Evolutionary conservation across 495 filamentous ascomycete species (phyloP).

Genomic region (Xylaria castorea): DNA sequence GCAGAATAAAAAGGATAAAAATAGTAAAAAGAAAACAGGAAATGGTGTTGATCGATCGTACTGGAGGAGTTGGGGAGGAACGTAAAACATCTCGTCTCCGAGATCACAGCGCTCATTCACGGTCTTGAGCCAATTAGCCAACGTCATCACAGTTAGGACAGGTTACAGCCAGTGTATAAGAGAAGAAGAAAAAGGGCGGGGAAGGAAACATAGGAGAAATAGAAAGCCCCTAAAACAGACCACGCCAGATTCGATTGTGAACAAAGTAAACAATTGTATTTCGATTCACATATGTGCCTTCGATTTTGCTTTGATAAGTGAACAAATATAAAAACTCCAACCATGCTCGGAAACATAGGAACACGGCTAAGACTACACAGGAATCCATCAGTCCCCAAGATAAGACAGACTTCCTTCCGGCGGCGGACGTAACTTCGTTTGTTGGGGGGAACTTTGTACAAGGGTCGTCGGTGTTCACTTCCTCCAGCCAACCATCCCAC

Average conservation of each 20-base stretch:
- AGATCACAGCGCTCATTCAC: background rate
- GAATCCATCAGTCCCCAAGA: conserved; percentile 10
- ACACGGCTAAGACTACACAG: conserved; percentile 35
- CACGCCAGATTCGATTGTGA: background rate
- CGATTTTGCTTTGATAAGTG: conserved; percentile 6
- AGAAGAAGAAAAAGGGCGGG: background rate
- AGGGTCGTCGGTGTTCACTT: conserved; percentile 21
- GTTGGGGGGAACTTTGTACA: conserved; percentile 39
- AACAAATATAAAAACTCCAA: conserved; percentile 40
- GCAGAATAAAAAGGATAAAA: background rate
- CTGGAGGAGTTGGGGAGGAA: background rate
- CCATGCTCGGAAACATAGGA: conserved; percentile 41
- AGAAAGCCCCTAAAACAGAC: background rate
- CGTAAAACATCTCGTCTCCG: background rate
- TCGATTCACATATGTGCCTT: conserved; percentile 17
- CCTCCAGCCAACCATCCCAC: conserved; percentile 18
- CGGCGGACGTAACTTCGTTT: conserved; percentile 33
- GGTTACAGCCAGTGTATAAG: background rate
- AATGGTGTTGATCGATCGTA: background rate
- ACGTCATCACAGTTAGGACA: background rate
- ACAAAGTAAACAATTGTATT: conserved; percentile 15
- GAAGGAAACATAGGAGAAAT: background rate
- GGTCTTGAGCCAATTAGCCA: background rate
- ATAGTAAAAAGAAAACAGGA: background rate
- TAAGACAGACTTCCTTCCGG: conserved; percentile 22